phyloP scores from a whole-genome alignment of 768 basidiomycete genomes.

The Agaricus subrufescens region DNA sequence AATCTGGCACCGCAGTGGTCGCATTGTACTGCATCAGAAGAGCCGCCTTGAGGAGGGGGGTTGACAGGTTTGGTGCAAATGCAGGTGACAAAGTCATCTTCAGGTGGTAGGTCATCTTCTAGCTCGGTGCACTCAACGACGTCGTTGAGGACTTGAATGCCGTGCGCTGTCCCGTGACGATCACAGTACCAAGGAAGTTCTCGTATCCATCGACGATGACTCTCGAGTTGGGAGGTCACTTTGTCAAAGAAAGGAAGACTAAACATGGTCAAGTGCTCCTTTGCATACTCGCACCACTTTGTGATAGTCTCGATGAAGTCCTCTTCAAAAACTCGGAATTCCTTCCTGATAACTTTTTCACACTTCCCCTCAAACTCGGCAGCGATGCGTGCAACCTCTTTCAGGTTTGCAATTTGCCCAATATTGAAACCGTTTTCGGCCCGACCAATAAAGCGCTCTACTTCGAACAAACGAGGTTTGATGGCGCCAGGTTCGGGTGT shows the following conservation, averaged over 20 bases:
- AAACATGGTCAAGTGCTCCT: slow-evolving; percentile 70
- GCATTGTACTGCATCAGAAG: slow-evolving; percentile 85
- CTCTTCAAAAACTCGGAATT: slow-evolving; percentile 50
- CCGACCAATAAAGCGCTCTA: slow-evolving; percentile 59
- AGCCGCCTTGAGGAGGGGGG: slow-evolving; percentile 68
- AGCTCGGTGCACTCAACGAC: slow-evolving; percentile 70
- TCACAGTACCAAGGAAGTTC: slow-evolving; percentile 77
- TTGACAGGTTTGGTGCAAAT: slow-evolving; percentile 75
- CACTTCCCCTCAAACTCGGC: slow-evolving; percentile 71
- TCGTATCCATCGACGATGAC: slow-evolving; percentile 69
- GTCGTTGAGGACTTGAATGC: slow-evolving; percentile 63
- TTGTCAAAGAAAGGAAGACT: slow-evolving; percentile 68
- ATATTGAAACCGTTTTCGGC: slow-evolving; percentile 80
- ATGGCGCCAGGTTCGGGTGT: slow-evolving; percentile 46
- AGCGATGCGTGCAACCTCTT: slow-evolving; percentile 71
- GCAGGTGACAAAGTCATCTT: slow-evolving; percentile 80
- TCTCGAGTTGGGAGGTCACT: slow-evolving; percentile 60
- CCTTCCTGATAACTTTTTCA: slow-evolving; percentile 65
- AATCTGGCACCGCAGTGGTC: slow-evolving; percentile 87
- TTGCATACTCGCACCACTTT: slow-evolving; percentile 70
- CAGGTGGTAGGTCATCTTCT: slow-evolving; percentile 75
- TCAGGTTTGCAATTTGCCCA: slow-evolving; percentile 57
- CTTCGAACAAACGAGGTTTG: slow-evolving; percentile 66
- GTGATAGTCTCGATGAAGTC: slow-evolving; percentile 70
- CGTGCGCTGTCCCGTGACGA: slow-evolving; percentile 61